These are phyloP conservation scores for Suillus weaverae DNA, from an alignment of 768 basidiomycete species.

Conservation along the genomic window DNA sequence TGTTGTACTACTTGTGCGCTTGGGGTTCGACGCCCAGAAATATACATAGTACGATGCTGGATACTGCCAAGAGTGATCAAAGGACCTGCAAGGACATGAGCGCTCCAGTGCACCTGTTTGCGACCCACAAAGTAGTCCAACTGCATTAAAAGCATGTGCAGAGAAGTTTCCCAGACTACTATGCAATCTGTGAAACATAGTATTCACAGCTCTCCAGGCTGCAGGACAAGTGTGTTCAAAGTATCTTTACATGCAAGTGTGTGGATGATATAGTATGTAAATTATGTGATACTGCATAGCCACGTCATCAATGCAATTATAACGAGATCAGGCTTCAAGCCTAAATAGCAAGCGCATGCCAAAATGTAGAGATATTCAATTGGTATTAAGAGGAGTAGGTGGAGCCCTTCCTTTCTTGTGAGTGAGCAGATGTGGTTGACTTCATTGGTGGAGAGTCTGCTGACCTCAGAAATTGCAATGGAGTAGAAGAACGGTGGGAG, in stretches of 20 bases:
- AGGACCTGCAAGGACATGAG: no score
- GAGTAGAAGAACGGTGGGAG: conserved; percentile 44
- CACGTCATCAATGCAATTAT: conserved; percentile 19
- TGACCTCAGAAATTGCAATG: conserved; percentile 52
- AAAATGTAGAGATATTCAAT: conserved; percentile 3
- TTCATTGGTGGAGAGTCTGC: conserved; percentile 54
- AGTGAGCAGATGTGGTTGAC: conserved; percentile 49
- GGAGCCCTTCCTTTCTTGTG: conserved; percentile 32
- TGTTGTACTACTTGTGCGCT: no score
- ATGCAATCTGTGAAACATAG: not conserved
- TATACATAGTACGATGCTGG: no score
- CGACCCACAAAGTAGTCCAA: no score
- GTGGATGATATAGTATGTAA: conserved; percentile 25
- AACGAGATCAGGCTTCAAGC: not conserved
- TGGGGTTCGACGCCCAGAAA: no score
- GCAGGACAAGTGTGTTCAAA: conserved; percentile 13
- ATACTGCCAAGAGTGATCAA: no score
- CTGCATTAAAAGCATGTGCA: no score
- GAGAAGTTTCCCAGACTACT: no score
- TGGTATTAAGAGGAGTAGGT: conserved; percentile 21
- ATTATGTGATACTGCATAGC: conserved; percentile 24
- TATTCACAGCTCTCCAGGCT: conserved; percentile 16
- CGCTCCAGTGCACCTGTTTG: no score
- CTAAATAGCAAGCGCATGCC: conserved; percentile 9
- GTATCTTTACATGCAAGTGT: conserved; percentile 29